Conservation (phyloP, 106 monocot species). For the Dendrobium huoshanense region DNA sequence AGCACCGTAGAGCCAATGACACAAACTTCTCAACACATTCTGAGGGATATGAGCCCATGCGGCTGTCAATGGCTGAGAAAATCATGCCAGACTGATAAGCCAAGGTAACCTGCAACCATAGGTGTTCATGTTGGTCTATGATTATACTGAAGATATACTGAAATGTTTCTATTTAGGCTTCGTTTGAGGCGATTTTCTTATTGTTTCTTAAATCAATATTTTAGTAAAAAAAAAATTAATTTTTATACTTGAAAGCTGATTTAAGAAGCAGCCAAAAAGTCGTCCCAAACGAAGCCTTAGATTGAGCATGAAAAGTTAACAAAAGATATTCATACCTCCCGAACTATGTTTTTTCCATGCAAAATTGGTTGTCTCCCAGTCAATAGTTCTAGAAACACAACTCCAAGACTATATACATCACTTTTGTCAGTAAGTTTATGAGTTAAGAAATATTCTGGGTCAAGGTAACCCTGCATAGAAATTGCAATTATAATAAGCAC, state of each 20-base stretch:
- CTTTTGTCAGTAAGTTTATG: slow-evolving; percentile 95
- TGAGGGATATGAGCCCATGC: slow-evolving; percentile 75
- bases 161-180: neutral
- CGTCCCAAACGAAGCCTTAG: too few species aligned
- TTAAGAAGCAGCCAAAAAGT: too few species aligned
- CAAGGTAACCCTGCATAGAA: slow-evolving; percentile 82
- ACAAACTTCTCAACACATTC: slow-evolving; percentile 72
- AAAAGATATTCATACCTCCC: slow-evolving; percentile 58
- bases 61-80: slow-evolving; percentile 57
- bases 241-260: too few species aligned
- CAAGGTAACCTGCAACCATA: slow-evolving; percentile 31
- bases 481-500: slow-evolving; percentile 1
- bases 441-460: slow-evolving; percentile 97
- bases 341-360: slow-evolving; percentile 91
- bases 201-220: too few species aligned
- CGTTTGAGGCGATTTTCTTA: too few species aligned
- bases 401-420: slow-evolving; percentile 96
- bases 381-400: slow-evolving; percentile 86
- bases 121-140: neutral
- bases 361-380: slow-evolving; percentile 88
- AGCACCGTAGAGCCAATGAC: slow-evolving; percentile 69
- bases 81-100: slow-evolving; percentile 60
- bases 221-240: too few species aligned
- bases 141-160: neutral
- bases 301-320: neutral